Base-by-base conservation (phyloP, 2,329 filamentous ascomycete genomes). In the Arthrobotrys sinensis region DNA sequence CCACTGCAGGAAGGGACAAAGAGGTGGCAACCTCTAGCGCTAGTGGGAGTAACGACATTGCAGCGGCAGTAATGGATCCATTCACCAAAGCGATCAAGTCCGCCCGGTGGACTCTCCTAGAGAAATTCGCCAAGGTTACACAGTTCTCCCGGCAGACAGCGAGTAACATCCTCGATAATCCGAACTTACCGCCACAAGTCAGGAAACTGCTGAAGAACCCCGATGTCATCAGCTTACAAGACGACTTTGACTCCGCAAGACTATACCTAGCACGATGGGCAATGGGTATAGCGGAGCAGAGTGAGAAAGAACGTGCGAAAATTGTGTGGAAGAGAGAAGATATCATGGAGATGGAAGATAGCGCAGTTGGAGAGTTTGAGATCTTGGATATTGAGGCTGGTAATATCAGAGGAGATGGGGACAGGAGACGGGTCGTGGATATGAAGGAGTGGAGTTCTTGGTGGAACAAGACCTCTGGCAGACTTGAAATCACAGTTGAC, bases 261-360 rank as follows among this genome's bases (percentile, higher is more conserved):
- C 88, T 99, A 76, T 99, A 99, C 83, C 88, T 99, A 45, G 96
- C 96, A 21, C 89, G 96, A 80, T 99, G 96, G 96, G 96, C 96
- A 1, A 98, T 99, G 96, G 94, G 94, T 6, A 97, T 99, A 80
- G 94, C 96, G 0, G 96, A 99, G 84, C 96, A 99, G 85, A 95
- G 94, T 82, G 96, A 99, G 83, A 88, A 90, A 45, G 96, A 99
- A 82, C 88, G 91, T 24, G 92, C 90, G 64, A 92, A 94, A 84
- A 88, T 94, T 55, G 94, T 97, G 82, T 99, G 94, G 92, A 97
- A 94, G 0, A 95, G 93, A 0, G 91, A 91, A 80, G 96, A 99
- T 85, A 92, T 97, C 3, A 87, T 98, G 82, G 94, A 97, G 82
- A 92, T 96, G 83, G 96, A 99, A 83, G 92, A 97, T 80, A 97